Evolutionary conservation across 768 basidiomycete species (phyloP), one percentile per base, ranked within the genome.

Genomic region (Crassisporium funariophilum): DNA sequence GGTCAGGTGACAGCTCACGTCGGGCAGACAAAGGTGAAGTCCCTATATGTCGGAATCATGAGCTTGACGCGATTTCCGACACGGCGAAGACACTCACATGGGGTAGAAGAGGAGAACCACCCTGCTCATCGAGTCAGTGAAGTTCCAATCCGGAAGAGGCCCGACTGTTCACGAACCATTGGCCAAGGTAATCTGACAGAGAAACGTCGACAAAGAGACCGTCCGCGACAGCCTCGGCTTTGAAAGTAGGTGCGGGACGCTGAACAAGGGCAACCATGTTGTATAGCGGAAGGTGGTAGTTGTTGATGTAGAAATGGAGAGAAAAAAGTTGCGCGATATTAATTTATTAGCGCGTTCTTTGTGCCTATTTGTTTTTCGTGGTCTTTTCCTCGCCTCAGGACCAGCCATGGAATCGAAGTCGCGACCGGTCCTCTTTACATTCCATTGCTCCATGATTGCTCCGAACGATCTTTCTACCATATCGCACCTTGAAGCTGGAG

Each of bases 81-180:
- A 23, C n/a, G n/a, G n/a, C n/a, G n/a, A n/a, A 34, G 19, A 43
- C 10, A 68, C 86, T 53, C 71, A 91, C 89, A 95, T 81, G 4
- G 94, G 94, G 71, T 97, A 97, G 74, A 95, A 95, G 67, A 95
- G 79, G 13, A 97, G 81, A 25, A 94, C 78, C n/a, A 95, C 84
- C 92, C 93, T 94, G 54, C 12, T 35, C 38, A 31, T 46, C 45
- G 35, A 27, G 29, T 35, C 21, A 44, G 29, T 24, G 37, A 56
- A 13, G 55, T 52, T 38, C 35, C 29, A 46, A 36, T 31, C 44
- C 23, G 17, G 25, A 25, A 37, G n/a, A 10, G 21, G 45, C 27
- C 13, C 35, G 17, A 53, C 15, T 35, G 5, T 36, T 35, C 2
- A 49, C 75, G 15, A 54, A 91, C 91, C 91, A 95, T 85, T 91